A percentile compares a stretch with the other conserved stretches of the same genome.
Evolutionary conservation across 257 asterid species (phyloP).

Genomic region (Solanum chmielewskii): DNA sequence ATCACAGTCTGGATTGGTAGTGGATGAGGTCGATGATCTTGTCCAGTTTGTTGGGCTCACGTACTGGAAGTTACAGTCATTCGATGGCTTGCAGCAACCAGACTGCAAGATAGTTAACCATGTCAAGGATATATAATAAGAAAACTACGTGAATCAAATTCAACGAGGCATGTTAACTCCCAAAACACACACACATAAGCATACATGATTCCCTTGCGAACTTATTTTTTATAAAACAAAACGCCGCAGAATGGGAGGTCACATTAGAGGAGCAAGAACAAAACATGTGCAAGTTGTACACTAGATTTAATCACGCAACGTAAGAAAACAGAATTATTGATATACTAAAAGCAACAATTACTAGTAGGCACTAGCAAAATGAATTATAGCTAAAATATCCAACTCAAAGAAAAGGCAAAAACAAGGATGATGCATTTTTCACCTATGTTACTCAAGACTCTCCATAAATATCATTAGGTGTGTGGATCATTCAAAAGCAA

Average conservation of each 20-base stretch:
- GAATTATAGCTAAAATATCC: background rate
- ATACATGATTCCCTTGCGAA: background rate
- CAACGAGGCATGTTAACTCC: background rate
- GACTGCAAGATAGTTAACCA: constrained; percentile 33
- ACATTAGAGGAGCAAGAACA: background rate
- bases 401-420: background rate
- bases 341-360: background rate
- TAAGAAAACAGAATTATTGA: background rate
- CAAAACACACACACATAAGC: background rate
- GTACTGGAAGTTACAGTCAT: constrained; percentile 53
- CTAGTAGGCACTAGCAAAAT: background rate
- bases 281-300: background rate
- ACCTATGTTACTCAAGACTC: background rate
- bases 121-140: background rate
- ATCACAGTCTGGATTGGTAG: constrained; percentile 42
- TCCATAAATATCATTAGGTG: background rate
- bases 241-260: background rate
- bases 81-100: constrained; percentile 94
- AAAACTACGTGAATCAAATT: background rate
- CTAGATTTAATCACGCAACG: background rate
- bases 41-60: constrained; percentile 85
- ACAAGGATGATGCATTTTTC: background rate
- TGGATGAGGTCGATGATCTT: background rate
- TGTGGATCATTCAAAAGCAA: background rate
- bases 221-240: background rate